Base-by-base conservation (phyloP, 1,284 basidiomycete species). In the Sparassis latifolia region DNA sequence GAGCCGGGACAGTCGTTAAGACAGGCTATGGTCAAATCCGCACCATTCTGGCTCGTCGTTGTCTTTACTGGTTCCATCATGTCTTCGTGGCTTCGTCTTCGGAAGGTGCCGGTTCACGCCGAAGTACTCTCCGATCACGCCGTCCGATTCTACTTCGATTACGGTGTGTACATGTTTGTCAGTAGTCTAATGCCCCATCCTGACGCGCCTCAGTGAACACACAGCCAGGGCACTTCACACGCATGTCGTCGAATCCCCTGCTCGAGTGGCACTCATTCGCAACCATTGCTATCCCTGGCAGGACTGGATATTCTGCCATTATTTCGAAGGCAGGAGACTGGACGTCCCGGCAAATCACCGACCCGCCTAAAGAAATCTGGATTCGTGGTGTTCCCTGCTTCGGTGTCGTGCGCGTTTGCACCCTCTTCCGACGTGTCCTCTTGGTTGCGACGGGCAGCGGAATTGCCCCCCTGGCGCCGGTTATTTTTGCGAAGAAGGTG, bases 201-300 rank as follows among this genome's bases (percentile, higher is more conserved):
- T 27, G 27, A 20, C 20, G 20, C 20, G 20, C 43, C 50, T 12
- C 49, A 66, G 67, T 63, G 5, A 73, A 75, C 2, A 77, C 80
- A 5, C 69, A 71, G 41, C 67, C 79, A 31, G 79, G 79, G 29
- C 77, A 73, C 58, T 78, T 77, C 61, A 74, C 73, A 12, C 73
- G 78, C 44, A 66, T 82, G 53, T 78, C 79, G 4, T 67, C 71
- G 43, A 68, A 68, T 51, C 80, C 79, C 10, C 67, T 80, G 44
- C 64, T 72, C 37, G 79, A 82, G 64, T 82, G 80, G 80, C 79
- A 82, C 53, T 74, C 74, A 7, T 82, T 82, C 55, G 79, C 79
- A 3, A 80, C 77, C 3, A 70, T 80, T 32, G 66, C 75, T 2
- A 70, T 71, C 40, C 76, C 77, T 7, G 75, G 74, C n/a, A 69